These are phyloP conservation scores for Volvox carteri DNA, from an alignment of 163 green algal species.

Conservation along the genomic window DNA sequence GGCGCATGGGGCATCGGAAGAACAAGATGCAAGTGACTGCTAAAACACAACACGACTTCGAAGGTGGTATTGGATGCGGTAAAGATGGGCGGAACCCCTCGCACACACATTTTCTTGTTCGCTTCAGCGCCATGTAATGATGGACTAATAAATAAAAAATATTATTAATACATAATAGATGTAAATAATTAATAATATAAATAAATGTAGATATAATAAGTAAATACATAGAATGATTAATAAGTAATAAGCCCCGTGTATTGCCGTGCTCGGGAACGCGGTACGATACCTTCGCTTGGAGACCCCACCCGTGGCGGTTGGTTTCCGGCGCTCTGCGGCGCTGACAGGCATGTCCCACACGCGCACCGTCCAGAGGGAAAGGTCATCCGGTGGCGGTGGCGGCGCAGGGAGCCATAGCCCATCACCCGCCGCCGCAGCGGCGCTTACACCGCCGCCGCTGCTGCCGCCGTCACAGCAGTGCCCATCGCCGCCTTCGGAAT, in stretches of 20 bases:
- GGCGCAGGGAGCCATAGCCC: conserved; percentile 14
- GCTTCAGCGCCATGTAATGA: too few species aligned
- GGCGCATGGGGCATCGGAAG: too few species aligned
- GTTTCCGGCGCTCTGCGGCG: conserved; percentile 26
- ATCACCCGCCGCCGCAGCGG: not conserved
- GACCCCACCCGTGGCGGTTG: not conserved
- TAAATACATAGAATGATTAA: too few species aligned
- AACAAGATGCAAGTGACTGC: too few species aligned
- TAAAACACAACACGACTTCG: too few species aligned
- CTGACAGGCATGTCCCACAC: conserved; percentile 53
- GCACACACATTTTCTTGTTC: too few species aligned
- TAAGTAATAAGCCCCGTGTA: too few species aligned
- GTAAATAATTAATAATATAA: not conserved
- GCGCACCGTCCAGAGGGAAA: not conserved
- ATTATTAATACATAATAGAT: not conserved
- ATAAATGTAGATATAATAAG: not conserved
- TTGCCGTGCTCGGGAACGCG: too few species aligned
- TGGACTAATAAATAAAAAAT: not conserved
- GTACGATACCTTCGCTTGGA: conserved; percentile 10
- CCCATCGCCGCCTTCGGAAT: too few species aligned
- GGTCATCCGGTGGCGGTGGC: not conserved
- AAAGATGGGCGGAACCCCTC: too few species aligned
- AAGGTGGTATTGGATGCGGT: too few species aligned
- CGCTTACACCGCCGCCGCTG: not conserved
- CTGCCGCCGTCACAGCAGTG: too few species aligned